Percentiles rank a stretch among this genome's conserved stretches.
Conservation (phyloP, 164 flowering plant species). For the Buxus sempervirens region DNA sequence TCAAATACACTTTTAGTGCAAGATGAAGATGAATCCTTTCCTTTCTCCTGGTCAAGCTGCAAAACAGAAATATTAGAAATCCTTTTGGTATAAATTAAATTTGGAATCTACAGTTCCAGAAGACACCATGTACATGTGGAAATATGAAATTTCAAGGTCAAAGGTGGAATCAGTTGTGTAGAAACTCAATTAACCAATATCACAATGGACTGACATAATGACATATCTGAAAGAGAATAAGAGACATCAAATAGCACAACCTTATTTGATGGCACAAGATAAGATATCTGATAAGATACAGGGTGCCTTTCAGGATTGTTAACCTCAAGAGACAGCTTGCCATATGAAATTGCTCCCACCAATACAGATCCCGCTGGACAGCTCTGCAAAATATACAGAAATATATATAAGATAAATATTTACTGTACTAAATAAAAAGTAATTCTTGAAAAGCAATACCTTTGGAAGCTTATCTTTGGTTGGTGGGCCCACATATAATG, state of each 20-base stretch:
- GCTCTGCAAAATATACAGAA: slow-evolving; percentile 39
- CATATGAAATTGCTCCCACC: slow-evolving; percentile 73
- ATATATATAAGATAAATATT: too few relatives aligned
- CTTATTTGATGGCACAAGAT: slow-evolving; percentile 79
- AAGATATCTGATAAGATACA: slow-evolving; percentile 60
- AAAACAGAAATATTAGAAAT: slow-evolving; percentile 3
- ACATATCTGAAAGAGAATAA: neutral
- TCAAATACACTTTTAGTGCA: slow-evolving; percentile 57
- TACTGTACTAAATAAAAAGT: neutral
- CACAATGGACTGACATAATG: neutral
- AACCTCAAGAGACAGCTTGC: slow-evolving; percentile 40
- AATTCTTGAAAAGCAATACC: slow-evolving; percentile 35
- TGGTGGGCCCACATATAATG: slow-evolving; percentile 87
- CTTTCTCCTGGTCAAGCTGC: slow-evolving; percentile 79
- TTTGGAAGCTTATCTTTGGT: slow-evolving; percentile 85
- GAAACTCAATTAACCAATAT: neutral
- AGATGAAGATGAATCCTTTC: slow-evolving; percentile 39
- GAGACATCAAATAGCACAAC: slow-evolving; percentile 24
- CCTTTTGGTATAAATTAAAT: neutral
- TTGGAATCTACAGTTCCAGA: too few relatives aligned
- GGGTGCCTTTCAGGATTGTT: slow-evolving; percentile 51
- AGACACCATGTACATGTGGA: too few relatives aligned
- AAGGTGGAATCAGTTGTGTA: neutral
- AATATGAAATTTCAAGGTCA: neutral
- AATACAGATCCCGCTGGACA: slow-evolving; percentile 73